phyloP scores from a whole-genome alignment of 129 eudicot genomes.

The Pulicaria dysenterica region DNA sequence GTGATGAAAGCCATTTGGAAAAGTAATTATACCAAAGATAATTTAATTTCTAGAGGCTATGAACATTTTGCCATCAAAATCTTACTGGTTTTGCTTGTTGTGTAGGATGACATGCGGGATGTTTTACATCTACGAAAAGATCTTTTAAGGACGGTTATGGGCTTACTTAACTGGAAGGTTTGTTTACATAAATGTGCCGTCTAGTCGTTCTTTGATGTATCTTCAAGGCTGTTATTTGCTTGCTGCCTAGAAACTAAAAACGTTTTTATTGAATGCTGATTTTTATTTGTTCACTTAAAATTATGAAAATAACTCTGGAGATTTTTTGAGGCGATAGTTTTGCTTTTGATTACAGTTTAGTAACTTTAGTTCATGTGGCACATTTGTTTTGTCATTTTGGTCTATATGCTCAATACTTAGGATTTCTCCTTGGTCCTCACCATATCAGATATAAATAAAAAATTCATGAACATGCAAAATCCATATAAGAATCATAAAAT shows the following conservation, averaged over 20 bases:
- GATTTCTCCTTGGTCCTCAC: background rate
- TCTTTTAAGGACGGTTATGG: constrained; percentile 67
- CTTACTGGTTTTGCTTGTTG: constrained; percentile 20
- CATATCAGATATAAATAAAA: background rate
- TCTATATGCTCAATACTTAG: constrained; percentile 4
- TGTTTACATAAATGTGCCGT: constrained; percentile 27
- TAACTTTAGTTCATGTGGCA: constrained; percentile 6
- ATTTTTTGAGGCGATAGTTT: background rate
- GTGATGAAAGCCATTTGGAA: constrained; percentile 6
- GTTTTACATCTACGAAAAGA: constrained; percentile 70
- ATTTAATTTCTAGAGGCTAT: background rate
- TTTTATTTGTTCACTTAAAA: background rate
- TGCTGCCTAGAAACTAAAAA: background rate
- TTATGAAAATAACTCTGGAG: background rate
- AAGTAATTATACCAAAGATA: background rate
- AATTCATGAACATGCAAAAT: background rate
- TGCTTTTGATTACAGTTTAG: background rate
- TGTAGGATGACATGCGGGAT: constrained; percentile 81
- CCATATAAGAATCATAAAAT: too few relatives aligned
- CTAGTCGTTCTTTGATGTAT: constrained; percentile 10
- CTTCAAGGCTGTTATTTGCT: constrained; percentile 14
- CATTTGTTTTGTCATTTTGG: background rate
- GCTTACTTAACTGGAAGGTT: constrained; percentile 71
- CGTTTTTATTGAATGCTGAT: background rate
- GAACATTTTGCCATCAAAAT: constrained; percentile 4